Evolutionary conservation across 1,284 basidiomycete genomes (phyloP), one percentile per base, ranked within the genome.

Genomic region (Pseudomicrostroma phylloplanum): DNA sequence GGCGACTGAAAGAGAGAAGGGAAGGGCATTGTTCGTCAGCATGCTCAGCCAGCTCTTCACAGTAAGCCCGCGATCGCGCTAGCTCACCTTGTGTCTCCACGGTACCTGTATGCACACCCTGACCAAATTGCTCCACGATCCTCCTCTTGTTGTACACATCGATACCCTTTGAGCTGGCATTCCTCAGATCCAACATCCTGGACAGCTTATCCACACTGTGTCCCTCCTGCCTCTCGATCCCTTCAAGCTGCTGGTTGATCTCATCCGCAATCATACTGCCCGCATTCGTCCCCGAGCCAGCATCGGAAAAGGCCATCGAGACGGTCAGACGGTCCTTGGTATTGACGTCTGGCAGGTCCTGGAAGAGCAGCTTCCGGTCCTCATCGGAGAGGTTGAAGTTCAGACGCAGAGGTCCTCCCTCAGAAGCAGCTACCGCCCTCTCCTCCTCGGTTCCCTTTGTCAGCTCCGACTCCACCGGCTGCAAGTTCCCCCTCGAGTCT

Each of bases 81-180:
- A 36, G 30, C 86, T 63, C 74, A 90, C 91, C 89, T 84, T 96
- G 92, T 0, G 94, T 92, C 73, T 92, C 89, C 0, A 89, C 84
- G 59, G 87, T 84, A 42, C 91, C 93, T 1, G 91, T 85, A 78
- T 94, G 89, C 60, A 84, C 84, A n/a, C 85, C 85, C 26, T 57
- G 82, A 25, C 89, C 92, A 82, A 97, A 96, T 59, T 85, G 87
- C 12, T 82, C 80, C 53, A 96, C 83, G 69, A 94, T 89, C 66
- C 91, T 83, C 72, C 86, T 83, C 64, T 88, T 84, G 80, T 96
- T 96, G 81, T 92, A 90, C 67, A 85, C 89, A 66, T 90, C 86
- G 66, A 96, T 88, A 19, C 90, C 91, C 55, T 82, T 83, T 43
- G 90, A 89, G 73, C 88, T 89, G 23, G 93, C 88, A 74, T 96